Percentiles rank a stretch among this genome's conserved stretches.
Evolutionary conservation across 2,329 filamentous ascomycete genomes (phyloP).

Genomic region (Cordyceps militaris): DNA sequence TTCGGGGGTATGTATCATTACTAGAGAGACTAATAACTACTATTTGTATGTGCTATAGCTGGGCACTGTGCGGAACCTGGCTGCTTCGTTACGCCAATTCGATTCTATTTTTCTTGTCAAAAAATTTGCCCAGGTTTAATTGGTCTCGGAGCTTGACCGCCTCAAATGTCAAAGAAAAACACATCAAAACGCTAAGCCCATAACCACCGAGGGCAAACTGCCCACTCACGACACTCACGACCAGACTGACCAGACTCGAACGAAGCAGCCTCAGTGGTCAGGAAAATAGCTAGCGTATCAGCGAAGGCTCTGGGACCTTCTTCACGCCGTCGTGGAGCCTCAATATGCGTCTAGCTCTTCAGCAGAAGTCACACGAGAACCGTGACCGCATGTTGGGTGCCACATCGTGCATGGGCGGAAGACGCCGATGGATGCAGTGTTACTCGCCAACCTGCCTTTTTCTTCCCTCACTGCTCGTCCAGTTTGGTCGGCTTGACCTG

Average conservation of each 20-base stretch:
- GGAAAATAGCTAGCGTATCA: background rate
- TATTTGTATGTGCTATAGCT: background rate
- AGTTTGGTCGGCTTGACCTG: background rate
- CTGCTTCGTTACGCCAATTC: background rate
- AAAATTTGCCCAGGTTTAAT: background rate
- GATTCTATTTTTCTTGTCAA: background rate
- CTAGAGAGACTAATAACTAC: background rate
- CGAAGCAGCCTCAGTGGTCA: background rate
- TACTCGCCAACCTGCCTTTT: background rate
- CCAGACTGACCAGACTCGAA: background rate
- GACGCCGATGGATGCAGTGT: background rate
- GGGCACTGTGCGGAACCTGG: background rate
- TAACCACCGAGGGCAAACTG: background rate
- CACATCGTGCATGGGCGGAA: background rate
- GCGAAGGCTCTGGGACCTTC: background rate
- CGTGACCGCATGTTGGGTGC: background rate
- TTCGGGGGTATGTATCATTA: no score
- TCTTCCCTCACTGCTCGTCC: background rate
- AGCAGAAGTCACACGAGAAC: background rate
- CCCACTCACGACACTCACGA: background rate
- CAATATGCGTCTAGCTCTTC: background rate
- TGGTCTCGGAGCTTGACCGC: slow-evolving; percentile 1
- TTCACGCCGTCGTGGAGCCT: background rate
- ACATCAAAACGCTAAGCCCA: background rate
- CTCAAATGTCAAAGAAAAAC: background rate